Conservation (phyloP, 352 stramenopile genomes). For the Phytophthora cajani region DNA sequence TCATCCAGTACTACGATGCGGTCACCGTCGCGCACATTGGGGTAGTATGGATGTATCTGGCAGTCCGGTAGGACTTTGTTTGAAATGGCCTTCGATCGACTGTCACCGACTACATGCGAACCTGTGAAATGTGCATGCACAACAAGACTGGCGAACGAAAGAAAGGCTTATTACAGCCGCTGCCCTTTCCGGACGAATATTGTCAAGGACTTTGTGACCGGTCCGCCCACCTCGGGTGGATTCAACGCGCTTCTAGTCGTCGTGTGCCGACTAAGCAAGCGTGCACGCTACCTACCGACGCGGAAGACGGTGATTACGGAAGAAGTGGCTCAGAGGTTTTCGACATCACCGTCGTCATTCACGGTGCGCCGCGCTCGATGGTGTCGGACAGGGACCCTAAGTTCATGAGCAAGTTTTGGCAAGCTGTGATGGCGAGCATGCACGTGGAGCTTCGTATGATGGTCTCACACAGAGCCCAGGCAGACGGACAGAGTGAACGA, state of each 20-base stretch:
- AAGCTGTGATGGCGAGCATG: background rate
- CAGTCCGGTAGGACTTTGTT: background rate
- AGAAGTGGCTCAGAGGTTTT: too few relatives aligned
- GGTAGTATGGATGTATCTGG: background rate
- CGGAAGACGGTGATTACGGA: too few relatives aligned
- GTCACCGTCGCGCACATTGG: background rate
- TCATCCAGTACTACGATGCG: background rate
- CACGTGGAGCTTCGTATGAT: background rate
- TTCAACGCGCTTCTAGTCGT: too few relatives aligned
- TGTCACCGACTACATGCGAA: background rate
- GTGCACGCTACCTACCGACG: too few relatives aligned
- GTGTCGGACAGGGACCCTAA: background rate
- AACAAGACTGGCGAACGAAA: background rate
- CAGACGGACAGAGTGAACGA: too few relatives aligned
- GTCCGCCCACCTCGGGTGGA: too few relatives aligned
- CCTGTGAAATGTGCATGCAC: background rate
- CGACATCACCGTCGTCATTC: too few relatives aligned
- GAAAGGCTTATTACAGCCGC: background rate
- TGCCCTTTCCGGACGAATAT: too few relatives aligned
- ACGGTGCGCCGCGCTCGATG: too few relatives aligned
- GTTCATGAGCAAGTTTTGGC: background rate
- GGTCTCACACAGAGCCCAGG: too few relatives aligned
- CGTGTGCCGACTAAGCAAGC: too few relatives aligned
- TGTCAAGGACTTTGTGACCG: too few relatives aligned
- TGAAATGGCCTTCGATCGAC: background rate